Evolutionary conservation across 2,329 filamentous ascomycete species (phyloP).

Genomic region (Coleophoma eucalyptorum): DNA sequence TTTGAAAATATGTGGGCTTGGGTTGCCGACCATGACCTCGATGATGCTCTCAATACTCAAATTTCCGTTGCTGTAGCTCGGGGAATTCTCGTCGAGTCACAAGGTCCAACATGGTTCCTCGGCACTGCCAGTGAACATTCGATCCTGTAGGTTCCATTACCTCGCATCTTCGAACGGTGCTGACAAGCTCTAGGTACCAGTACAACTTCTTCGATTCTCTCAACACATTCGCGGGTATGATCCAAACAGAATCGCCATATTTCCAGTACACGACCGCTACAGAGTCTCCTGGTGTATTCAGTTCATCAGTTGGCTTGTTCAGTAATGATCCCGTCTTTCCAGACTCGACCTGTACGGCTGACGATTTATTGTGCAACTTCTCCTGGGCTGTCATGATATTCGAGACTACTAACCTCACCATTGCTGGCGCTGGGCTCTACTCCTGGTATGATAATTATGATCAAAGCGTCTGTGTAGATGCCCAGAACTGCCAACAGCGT

Average conservation of each 20-base stretch:
- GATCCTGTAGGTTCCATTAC: constrained; percentile 38
- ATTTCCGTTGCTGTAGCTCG: constrained; percentile 7
- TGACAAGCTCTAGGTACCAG: constrained; percentile 44
- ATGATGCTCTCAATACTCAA: constrained; percentile 15
- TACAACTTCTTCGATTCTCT: constrained; percentile 48
- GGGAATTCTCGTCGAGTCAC: constrained; percentile 56
- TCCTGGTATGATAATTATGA: constrained; percentile 58
- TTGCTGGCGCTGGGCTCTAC: constrained; percentile 75
- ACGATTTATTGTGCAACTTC: constrained; percentile 53
- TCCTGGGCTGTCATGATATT: constrained; percentile 73
- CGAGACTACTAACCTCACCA: constrained; percentile 61
- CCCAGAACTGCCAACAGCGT: constrained; percentile 20
- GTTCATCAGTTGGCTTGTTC: neutral
- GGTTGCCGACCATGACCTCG: constrained; percentile 20
- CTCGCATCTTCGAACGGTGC: too few species aligned
- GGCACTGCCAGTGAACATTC: constrained; percentile 65
- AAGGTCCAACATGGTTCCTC: constrained; percentile 73
- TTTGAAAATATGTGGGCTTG: constrained; percentile 19
- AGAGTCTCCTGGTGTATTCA: constrained; percentile 30
- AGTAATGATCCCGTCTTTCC: neutral
- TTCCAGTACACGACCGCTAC: constrained; percentile 39
- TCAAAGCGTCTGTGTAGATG: constrained; percentile 5
- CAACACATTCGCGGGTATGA: constrained; percentile 39
- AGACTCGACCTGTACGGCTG: neutral
- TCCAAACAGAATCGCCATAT: constrained; percentile 44